These are phyloP conservation scores for Knufia petricola DNA, from an alignment of 2,329 filamentous ascomycete species.

Conservation along the genomic window DNA sequence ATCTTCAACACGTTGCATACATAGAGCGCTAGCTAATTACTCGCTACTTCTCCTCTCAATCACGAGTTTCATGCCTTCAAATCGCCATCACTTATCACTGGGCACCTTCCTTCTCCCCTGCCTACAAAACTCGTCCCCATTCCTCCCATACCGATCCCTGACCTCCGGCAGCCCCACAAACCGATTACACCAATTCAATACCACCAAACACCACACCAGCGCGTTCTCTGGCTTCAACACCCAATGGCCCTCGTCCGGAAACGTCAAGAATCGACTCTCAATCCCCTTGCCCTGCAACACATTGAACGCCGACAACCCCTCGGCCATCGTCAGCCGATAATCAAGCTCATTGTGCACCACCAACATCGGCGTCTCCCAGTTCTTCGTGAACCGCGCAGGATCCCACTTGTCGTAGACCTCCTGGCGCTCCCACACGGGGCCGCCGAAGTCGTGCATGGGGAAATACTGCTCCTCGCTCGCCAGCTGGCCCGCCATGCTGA, in stretches of 20 bases:
- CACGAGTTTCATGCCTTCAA: too few species aligned
- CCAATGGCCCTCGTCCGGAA: conserved; percentile 74
- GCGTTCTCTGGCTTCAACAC: conserved; percentile 88
- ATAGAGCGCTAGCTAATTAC: neutral
- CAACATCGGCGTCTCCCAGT: conserved; percentile 81
- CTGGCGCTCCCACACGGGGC: conserved; percentile 41
- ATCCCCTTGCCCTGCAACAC: conserved; percentile 66
- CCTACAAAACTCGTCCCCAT: conserved; percentile 17
- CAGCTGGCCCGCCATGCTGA: conserved; percentile 34
- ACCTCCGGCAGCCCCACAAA: conserved; percentile 45
- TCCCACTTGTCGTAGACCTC: conserved; percentile 50
- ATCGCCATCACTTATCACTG: conserved; percentile 2
- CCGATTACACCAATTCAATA: conserved; percentile 65
- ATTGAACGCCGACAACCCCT: conserved; percentile 79
- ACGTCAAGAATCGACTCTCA: conserved; percentile 68
- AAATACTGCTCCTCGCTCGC: conserved; percentile 48
- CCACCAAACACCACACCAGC: conserved; percentile 78
- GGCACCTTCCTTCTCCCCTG: conserved; percentile 4
- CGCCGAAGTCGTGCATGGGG: conserved; percentile 43
- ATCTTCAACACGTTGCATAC: neutral
- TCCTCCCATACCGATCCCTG: conserved; percentile 26
- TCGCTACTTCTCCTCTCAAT: neutral
- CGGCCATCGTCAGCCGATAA: conserved; percentile 75
- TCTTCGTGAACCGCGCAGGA: conserved; percentile 42
- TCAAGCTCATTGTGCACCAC: conserved; percentile 87